Evolutionary conservation across 2,329 filamentous ascomycete genomes (phyloP).

Genomic region (Orbilia javanica): DNA sequence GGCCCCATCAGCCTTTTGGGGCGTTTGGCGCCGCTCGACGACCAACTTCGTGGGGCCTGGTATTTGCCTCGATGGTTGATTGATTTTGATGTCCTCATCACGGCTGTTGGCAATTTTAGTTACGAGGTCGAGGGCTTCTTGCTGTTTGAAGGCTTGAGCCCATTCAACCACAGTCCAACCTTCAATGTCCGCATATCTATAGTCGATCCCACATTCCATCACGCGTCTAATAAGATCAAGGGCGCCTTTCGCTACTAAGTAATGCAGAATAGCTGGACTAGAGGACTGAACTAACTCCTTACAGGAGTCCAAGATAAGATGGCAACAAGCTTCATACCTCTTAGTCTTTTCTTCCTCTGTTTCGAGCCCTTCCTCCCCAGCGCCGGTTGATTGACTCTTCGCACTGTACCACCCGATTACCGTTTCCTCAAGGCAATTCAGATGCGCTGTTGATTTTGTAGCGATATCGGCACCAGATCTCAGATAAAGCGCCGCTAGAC

Average conservation of each 20-base stretch:
- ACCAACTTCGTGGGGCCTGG: conserved; percentile 6
- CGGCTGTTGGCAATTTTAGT: neutral
- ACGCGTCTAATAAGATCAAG: conserved; percentile 3
- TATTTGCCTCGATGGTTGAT: neutral
- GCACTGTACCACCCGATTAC: conserved; percentile 25
- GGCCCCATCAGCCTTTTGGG: neutral
- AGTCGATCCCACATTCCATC: neutral
- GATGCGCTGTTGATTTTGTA: neutral
- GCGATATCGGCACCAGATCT: conserved; percentile 6
- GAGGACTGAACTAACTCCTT: conserved; percentile 25
- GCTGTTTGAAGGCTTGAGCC: conserved; percentile 21
- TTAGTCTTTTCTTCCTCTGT: conserved; percentile 6
- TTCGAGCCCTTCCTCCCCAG: conserved; percentile 13
- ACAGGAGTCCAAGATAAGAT: neutral
- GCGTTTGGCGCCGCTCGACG: neutral
- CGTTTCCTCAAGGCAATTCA: conserved; percentile 19
- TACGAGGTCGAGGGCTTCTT: neutral
- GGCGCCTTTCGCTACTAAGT: conserved; percentile 20
- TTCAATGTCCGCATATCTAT: conserved; percentile 1
- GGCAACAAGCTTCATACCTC: conserved; percentile 22
- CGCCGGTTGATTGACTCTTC: neutral
- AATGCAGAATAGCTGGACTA: conserved; percentile 25
- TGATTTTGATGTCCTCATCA: neutral
- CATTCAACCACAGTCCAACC: conserved; percentile 35
- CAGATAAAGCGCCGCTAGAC: conserved; percentile 14